Percentiles rank a stretch among this genome's conserved stretches.
phyloP scores from a whole-genome alignment of 371 early-diverging fungal species.

The Apophysomyces sp. region DNA sequence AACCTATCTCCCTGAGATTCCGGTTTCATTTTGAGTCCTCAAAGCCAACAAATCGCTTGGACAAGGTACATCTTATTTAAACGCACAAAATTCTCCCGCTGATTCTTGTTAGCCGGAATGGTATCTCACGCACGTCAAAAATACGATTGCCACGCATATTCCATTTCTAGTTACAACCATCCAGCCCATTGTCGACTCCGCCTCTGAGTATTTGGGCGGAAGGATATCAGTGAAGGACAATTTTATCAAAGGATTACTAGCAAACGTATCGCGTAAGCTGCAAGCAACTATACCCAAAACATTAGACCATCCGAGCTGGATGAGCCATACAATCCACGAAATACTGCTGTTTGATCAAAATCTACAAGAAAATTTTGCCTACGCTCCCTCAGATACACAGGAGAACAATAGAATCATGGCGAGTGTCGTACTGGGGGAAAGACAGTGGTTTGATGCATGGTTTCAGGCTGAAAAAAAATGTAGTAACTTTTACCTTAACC shows the following conservation, averaged over 20 bases:
- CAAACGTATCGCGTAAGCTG: slow-evolving; percentile 65
- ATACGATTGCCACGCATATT: slow-evolving; percentile 45
- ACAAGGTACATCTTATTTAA: slow-evolving; percentile 53
- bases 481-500: slow-evolving; percentile 18
- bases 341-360: slow-evolving; percentile 73
- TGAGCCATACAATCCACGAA: slow-evolving; percentile 77
- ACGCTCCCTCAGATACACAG: slow-evolving; percentile 36
- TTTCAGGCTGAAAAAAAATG: slow-evolving; percentile 68
- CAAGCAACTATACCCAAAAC: slow-evolving; percentile 54
- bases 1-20: slow-evolving; percentile 68
- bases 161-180: slow-evolving; percentile 36
- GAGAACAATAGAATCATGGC: slow-evolving; percentile 49
- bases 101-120: slow-evolving; percentile 70
- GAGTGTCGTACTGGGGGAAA: slow-evolving; percentile 53
- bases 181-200: slow-evolving; percentile 30
- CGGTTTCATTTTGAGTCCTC: slow-evolving; percentile 78
- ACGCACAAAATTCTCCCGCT: neutral
- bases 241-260: slow-evolving; percentile 64
- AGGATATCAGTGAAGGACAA: slow-evolving; percentile 56
- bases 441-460: slow-evolving; percentile 70
- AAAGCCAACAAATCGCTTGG: slow-evolving; percentile 77
- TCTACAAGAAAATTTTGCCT: slow-evolving; percentile 67
- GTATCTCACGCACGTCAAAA: slow-evolving; percentile 75
- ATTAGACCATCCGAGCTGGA: slow-evolving; percentile 53
- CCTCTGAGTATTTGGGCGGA: neutral